Evolutionary conservation across 768 basidiomycete species (phyloP).

Genomic region (Coprinellus micaceus): DNA sequence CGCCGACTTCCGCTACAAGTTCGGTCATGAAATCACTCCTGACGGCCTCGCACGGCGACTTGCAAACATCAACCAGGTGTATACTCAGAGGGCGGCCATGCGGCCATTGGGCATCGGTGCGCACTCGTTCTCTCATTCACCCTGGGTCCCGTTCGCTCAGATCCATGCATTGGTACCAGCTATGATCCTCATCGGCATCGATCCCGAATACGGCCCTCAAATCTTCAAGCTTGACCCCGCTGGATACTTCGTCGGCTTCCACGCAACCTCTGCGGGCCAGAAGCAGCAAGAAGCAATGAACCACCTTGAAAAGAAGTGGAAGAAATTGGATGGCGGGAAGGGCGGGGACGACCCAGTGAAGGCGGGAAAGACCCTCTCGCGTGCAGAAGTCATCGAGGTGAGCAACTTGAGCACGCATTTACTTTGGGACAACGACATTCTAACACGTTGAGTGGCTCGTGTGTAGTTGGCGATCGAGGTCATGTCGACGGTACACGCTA

Average conservation of each 20-base stretch:
- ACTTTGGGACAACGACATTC: background rate
- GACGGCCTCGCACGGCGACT: constrained; percentile 92
- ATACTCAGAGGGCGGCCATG: constrained; percentile 97
- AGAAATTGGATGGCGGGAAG: constrained; percentile 77
- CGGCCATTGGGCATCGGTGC: constrained; percentile 91
- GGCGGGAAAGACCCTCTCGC: constrained; percentile 69
- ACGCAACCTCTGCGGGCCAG: constrained; percentile 92
- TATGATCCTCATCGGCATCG: constrained; percentile 93
- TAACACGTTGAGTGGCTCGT: background rate
- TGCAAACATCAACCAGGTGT: constrained; percentile 98
- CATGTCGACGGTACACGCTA: constrained; percentile 90
- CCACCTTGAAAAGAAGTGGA: constrained; percentile 98
- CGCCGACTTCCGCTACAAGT: constrained; percentile 91
- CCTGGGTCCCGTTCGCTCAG: background rate
- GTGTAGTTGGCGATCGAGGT: constrained; percentile 87
- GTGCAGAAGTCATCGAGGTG: constrained; percentile 88
- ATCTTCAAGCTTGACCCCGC: constrained; percentile 98
- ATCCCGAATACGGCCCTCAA: constrained; percentile 91
- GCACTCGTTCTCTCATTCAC: constrained; percentile 20
- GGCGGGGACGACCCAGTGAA: constrained; percentile 76
- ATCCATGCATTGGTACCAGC: constrained; percentile 57
- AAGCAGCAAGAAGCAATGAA: constrained; percentile 99
- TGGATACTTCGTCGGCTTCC: constrained; percentile 97
- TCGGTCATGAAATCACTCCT: constrained; percentile 96
- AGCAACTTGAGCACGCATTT: constrained; percentile 19